Percentiles rank a stretch among this genome's conserved stretches.
Evolutionary conservation across 164 flowering plant species (phyloP).

Genomic region (Stephania japonica): DNA sequence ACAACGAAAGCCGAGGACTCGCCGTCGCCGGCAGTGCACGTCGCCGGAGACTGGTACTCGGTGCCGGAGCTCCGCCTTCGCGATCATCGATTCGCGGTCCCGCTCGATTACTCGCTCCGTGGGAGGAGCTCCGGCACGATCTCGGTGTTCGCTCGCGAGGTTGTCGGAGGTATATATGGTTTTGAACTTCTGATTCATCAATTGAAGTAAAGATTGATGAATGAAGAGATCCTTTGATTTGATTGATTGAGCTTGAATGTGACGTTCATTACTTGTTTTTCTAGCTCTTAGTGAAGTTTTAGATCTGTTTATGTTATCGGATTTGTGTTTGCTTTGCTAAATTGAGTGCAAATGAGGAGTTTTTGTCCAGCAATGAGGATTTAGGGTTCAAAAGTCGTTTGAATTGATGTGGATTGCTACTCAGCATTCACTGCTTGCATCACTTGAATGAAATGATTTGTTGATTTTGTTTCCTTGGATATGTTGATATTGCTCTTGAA

Average conservation of each 20-base stretch:
- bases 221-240: not conserved
- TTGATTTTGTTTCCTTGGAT: too few relatives aligned
- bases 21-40: conserved; percentile 35
- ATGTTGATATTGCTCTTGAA: too few relatives aligned
- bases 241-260: not conserved
- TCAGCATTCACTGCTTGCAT: too few relatives aligned
- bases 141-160: conserved; percentile 92
- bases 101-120: conserved; percentile 68
- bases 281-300: not conserved
- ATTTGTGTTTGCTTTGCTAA: not conserved
- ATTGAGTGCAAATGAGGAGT: too few relatives aligned
- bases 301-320: not conserved
- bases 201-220: not conserved
- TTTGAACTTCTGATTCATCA: not conserved
- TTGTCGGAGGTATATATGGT: conserved; percentile 79
- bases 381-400: too few relatives aligned
- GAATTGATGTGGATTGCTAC: too few relatives aligned
- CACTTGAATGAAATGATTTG: too few relatives aligned
- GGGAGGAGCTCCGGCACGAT: conserved; percentile 31
- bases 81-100: conserved; percentile 80
- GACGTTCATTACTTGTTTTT: not conserved
- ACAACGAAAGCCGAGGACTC: not conserved
- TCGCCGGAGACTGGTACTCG: conserved; percentile 66
- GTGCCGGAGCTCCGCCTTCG: conserved; percentile 93
- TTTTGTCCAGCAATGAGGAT: too few relatives aligned